A percentile compares a stretch with the other conserved stretches of the same genome.
These are phyloP conservation scores for Bolboschoenoplectus hybrid DNA, from an alignment of 202 grass and related monocot species.

Conservation along the genomic window DNA sequence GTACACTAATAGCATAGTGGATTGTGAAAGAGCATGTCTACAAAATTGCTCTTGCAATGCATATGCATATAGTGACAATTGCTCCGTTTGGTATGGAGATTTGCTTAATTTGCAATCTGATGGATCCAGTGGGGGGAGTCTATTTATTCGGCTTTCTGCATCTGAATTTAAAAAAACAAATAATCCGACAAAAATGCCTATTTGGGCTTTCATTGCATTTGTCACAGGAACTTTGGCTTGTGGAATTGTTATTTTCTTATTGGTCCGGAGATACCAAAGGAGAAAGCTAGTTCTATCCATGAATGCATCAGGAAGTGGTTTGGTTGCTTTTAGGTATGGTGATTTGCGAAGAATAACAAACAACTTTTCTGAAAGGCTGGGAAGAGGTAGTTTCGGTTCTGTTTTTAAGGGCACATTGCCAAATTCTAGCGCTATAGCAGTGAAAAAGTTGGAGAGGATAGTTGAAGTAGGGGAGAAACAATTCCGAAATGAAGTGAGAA, in stretches of 20 bases:
- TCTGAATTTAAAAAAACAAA: constrained; percentile 45
- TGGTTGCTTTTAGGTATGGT: constrained; percentile 60
- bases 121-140: constrained; percentile 27
- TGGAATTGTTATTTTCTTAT: constrained; percentile 34
- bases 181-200: neutral
- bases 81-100: constrained; percentile 49
- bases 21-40: constrained; percentile 49
- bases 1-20: constrained; percentile 11
- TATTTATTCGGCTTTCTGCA: constrained; percentile 56
- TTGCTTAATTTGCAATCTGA: constrained; percentile 40
- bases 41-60: constrained; percentile 61
- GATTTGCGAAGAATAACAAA: constrained; percentile 48
- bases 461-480: constrained; percentile 66
- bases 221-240: constrained; percentile 30
- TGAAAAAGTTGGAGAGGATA: constrained; percentile 64
- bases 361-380: constrained; percentile 65
- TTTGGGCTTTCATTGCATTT: constrained; percentile 31
- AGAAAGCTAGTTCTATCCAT: neutral
- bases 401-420: constrained; percentile 60
- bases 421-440: constrained; percentile 47
- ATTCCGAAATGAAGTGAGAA: constrained; percentile 64
- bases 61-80: constrained; percentile 51
- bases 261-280: neutral
- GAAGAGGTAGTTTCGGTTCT: constrained; percentile 60
- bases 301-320: constrained; percentile 35